Conservation (phyloP, 345 rosid genomes). For the Ceriops tagal region DNA sequence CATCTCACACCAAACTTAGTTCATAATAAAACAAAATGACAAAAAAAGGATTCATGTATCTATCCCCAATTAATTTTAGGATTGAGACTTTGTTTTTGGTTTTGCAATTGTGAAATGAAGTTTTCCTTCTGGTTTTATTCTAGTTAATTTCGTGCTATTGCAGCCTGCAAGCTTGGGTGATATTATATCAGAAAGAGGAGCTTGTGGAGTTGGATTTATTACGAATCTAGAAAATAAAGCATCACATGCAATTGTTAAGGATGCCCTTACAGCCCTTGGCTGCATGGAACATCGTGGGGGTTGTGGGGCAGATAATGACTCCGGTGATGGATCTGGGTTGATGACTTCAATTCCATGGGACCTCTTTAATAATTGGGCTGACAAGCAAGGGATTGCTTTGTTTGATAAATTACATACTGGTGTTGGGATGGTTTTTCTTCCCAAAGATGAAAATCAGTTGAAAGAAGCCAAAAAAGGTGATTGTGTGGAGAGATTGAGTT, state of each 20-base stretch:
- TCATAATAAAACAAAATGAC: too few relatives aligned
- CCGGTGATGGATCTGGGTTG: conserved; percentile 95
- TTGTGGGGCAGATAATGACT: conserved; percentile 97
- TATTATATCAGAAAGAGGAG: conserved; percentile 91
- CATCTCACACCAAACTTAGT: too few relatives aligned
- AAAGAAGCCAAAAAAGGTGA: conserved; percentile 83
- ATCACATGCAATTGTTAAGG: conserved; percentile 68
- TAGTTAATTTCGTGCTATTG: conserved; percentile 10
- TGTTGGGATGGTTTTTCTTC: conserved; percentile 95
- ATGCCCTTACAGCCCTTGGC: conserved; percentile 88
- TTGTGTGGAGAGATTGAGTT: conserved; percentile 6
- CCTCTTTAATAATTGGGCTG: conserved; percentile 72
- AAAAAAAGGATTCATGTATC: too few relatives aligned
- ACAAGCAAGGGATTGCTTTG: conserved; percentile 60
- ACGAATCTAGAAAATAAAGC: conserved; percentile 91
- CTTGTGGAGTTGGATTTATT: conserved; percentile 98
- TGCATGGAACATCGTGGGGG: conserved; percentile 99
- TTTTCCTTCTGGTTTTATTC: neutral
- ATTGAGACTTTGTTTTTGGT: too few relatives aligned
- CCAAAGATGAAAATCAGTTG: conserved; percentile 53
- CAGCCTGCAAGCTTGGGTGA: conserved; percentile 86
- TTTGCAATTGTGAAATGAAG: conserved; percentile 5
- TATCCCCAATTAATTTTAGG: too few relatives aligned
- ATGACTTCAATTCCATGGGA: conserved; percentile 99
- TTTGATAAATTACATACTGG: conserved; percentile 86